A percentile compares a stretch with the other conserved stretches of the same genome.
Conservation (phyloP, 1,284 basidiomycete species). For the Cryptococcus neoformans region DNA sequence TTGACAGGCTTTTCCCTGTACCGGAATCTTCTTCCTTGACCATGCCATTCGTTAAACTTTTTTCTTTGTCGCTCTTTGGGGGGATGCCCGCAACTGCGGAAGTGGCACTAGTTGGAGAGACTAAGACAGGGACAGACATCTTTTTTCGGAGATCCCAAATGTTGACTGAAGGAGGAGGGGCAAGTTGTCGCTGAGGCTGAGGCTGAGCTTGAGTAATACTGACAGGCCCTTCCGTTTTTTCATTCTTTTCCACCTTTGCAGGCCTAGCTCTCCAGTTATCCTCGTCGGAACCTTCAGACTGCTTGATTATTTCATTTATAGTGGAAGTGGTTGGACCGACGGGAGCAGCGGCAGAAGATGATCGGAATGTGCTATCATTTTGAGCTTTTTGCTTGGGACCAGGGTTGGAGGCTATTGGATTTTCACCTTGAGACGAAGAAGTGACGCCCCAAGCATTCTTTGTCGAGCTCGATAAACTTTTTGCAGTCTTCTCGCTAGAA, state of each 20-base stretch:
- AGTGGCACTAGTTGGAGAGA: neutral
- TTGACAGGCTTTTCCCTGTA: slow-evolving; percentile 12
- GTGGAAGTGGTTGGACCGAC: too few relatives aligned
- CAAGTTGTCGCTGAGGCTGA: slow-evolving; percentile 15
- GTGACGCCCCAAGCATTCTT: slow-evolving; percentile 30
- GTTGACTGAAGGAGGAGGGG: slow-evolving; percentile 33
- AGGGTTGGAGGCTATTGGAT: slow-evolving; percentile 8
- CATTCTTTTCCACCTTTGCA: slow-evolving; percentile 12
- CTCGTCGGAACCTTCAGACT: slow-evolving; percentile 17
- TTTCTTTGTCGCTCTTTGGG: slow-evolving; percentile 1
- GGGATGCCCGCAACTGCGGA: neutral
- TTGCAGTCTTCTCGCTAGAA: neutral
- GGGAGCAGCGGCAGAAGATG: too few relatives aligned
- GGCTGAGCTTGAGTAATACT: slow-evolving; percentile 1
- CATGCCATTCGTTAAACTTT: slow-evolving; percentile 6
- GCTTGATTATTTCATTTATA: neutral
- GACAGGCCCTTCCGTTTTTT: slow-evolving; percentile 1
- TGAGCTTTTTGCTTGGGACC: neutral
- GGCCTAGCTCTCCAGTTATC: slow-evolving; percentile 31
- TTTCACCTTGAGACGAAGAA: too few relatives aligned
- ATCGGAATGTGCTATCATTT: too few relatives aligned
- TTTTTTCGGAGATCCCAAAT: slow-evolving; percentile 44
- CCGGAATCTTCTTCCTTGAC: neutral
- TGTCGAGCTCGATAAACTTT: neutral
- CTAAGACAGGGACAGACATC: slow-evolving; percentile 9